Evolutionary conservation across 257 asterid genomes (phyloP).

Genomic region (Nicotiana benthamiana): DNA sequence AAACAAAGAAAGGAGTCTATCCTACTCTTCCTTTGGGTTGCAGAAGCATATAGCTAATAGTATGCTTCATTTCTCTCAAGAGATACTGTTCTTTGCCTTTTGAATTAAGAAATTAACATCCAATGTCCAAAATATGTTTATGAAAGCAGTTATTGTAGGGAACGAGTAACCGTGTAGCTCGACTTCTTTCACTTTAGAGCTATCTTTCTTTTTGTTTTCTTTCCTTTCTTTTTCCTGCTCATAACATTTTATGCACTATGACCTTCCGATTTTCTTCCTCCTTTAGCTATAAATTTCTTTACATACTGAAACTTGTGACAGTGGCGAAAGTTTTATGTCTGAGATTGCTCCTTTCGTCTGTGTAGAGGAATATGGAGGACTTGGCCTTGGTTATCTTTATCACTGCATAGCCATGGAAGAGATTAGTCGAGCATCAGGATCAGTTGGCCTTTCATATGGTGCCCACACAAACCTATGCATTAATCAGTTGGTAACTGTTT

Average conservation of each 20-base stretch:
- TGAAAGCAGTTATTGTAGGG: not conserved
- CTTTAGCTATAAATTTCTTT: not conserved
- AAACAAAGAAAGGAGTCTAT: not conserved
- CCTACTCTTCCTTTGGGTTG: not conserved
- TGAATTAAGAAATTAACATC: not conserved
- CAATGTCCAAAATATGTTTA: not conserved
- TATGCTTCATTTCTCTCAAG: not conserved
- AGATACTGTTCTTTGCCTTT: not conserved
- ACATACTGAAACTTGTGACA: not conserved
- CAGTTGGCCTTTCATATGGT: slow-evolving; percentile 97
- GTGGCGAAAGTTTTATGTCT: slow-evolving; percentile 1
- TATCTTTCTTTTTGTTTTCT: no score
- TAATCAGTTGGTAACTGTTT: slow-evolving; percentile 76
- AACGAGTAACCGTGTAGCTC: not conserved
- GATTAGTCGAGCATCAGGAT: slow-evolving; percentile 94
- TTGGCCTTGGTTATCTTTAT: slow-evolving; percentile 94
- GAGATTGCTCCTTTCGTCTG: slow-evolving; percentile 3
- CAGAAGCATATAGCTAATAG: not conserved
- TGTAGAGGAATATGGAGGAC: slow-evolving; percentile 96
- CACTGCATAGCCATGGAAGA: slow-evolving; percentile 99
- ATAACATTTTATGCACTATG: not conserved
- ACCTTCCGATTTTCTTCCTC: not conserved
- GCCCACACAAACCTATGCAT: slow-evolving; percentile 95
- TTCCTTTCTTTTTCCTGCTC: not conserved
- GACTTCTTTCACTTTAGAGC: not conserved